Evolutionary conservation across 2,329 filamentous ascomycete species (phyloP).

Genomic region (Saccharata proteae): DNA sequence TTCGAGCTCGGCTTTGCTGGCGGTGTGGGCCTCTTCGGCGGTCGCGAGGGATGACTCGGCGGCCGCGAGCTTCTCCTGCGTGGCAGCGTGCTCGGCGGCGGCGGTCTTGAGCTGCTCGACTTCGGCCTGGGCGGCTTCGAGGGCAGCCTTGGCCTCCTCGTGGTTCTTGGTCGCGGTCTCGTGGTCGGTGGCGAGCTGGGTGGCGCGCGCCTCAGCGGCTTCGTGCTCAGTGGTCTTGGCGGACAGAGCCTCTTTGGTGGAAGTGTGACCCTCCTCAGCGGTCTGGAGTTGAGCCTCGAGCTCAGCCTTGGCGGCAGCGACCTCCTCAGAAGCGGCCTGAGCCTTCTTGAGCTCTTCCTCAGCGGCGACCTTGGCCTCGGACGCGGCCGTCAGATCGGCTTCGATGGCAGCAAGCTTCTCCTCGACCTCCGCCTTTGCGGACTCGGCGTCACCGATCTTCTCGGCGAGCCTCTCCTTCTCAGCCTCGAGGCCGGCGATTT

Average conservation of each 20-base stretch:
- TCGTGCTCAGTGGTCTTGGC: neutral
- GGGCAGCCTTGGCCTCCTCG: neutral
- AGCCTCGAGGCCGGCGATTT: constrained; percentile 2
- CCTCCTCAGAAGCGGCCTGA: constrained; percentile 10
- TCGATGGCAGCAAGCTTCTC: too few relatives aligned
- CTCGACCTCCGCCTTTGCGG: constrained; percentile 6
- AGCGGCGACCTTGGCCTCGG: constrained; percentile 8
- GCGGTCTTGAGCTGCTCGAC: constrained; percentile 8
- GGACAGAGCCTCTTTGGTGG: neutral
- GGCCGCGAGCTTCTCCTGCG: constrained; percentile 14
- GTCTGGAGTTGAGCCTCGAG: too few relatives aligned
- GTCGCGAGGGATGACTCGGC: too few relatives aligned
- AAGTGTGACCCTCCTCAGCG: neutral
- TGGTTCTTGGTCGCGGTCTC: constrained; percentile 2
- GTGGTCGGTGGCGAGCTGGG: constrained; percentile 5
- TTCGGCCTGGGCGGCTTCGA: constrained; percentile 11
- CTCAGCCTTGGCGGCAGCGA: constrained; percentile 2
- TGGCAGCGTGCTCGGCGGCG: constrained; percentile 13
- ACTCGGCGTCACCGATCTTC: constrained; percentile 7
- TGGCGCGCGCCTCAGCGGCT: neutral
- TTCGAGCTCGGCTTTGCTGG: constrained; percentile 6
- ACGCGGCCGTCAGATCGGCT: constrained; percentile 1
- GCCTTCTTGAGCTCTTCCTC: constrained; percentile 14
- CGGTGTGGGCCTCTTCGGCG: constrained; percentile 11
- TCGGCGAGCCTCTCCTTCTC: constrained; percentile 7